Base-by-base conservation (phyloP, 805 yeast genomes). In the Pichia insulana region DNA sequence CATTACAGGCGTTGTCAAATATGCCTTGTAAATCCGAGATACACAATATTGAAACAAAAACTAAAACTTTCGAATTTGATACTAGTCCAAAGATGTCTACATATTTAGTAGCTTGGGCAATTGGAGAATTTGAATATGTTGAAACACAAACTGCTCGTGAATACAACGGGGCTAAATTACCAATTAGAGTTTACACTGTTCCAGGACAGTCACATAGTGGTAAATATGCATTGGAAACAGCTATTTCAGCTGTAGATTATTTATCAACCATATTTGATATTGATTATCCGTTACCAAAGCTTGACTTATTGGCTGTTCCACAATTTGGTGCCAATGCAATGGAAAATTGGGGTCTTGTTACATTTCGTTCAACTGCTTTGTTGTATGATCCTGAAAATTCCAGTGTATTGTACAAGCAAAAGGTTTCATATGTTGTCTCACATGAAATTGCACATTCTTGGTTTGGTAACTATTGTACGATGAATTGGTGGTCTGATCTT, bases 401-500 rank as follows among this genome's bases (percentile, higher is more conserved):
- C 2, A 78, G 71, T 53, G 63, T 67, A 1, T 49, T 69, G 17
- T 74, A 73, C 53, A 75, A 80, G 59, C 78, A 78, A 58, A 80
- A 81, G 48, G 92, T 85, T 26, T 80, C 87, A 6, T 83, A 83
- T 55, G 94, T 85, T 28, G 83, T 85, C 25, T 80, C 82, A 45
- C 95, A 86, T 63, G 95, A 85, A 63, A 68, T 85, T 44, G 94
- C 94, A 10, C 95, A 85, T 62, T 92, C 86, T 58, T 86, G 95
- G 95, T 86, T 85, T 55, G 95, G 95, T 43, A 81, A 86, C 61
- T 71, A 82, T 52, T 90, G 84, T 47, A 86, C 95, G 37, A 86
- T 85, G 95, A 78, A 82, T 54, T 86, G 94, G 92, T 85, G 95
- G 95, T 86, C 85, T 53, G 92, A 83, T 54, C 69, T 85, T 51